Evolutionary conservation across 495 filamentous ascomycete species (phyloP).

Genomic region (Xylaria intraflava): DNA sequence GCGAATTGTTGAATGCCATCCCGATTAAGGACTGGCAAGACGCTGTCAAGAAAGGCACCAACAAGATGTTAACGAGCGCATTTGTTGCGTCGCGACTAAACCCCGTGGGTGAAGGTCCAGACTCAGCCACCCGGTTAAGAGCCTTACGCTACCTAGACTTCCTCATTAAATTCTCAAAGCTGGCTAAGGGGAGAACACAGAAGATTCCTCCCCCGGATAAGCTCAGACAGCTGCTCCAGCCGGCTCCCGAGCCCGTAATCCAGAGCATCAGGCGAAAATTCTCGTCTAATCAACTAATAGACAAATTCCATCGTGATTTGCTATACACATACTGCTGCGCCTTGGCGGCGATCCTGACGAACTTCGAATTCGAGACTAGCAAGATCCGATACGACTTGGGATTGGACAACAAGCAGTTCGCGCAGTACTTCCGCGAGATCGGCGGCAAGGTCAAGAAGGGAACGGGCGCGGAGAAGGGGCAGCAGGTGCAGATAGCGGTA

Average conservation of each 20-base stretch:
- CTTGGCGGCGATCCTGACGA: constrained; percentile 63
- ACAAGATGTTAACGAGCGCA: constrained; percentile 51
- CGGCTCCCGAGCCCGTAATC: constrained; percentile 56
- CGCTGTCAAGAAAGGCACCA: constrained; percentile 49
- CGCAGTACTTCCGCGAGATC: constrained; percentile 72
- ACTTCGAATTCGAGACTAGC: constrained; percentile 68
- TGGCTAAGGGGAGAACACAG: constrained; percentile 32
- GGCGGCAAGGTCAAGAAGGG: constrained; percentile 57
- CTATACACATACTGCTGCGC: constrained; percentile 64
- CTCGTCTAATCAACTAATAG: constrained; percentile 52
- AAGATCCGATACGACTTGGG: constrained; percentile 73
- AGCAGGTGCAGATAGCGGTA: constrained; percentile 54
- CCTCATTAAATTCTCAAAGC: constrained; percentile 54
- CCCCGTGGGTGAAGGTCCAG: constrained; percentile 48
- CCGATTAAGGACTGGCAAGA: constrained; percentile 72
- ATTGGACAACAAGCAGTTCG: constrained; percentile 59
- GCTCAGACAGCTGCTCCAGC: constrained; percentile 37
- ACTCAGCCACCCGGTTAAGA: constrained; percentile 52
- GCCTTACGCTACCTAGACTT: constrained; percentile 60
- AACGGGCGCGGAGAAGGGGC: constrained; percentile 43
- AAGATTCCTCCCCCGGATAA: constrained; percentile 44
- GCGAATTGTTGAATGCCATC: constrained; percentile 52
- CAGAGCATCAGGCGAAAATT: constrained; percentile 65
- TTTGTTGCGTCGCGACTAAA: constrained; percentile 61
- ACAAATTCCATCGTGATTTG: constrained; percentile 56